These are phyloP conservation scores for Boletus sp. DNA, from an alignment of 1,284 basidiomycete genomes.

Conservation along the genomic window DNA sequence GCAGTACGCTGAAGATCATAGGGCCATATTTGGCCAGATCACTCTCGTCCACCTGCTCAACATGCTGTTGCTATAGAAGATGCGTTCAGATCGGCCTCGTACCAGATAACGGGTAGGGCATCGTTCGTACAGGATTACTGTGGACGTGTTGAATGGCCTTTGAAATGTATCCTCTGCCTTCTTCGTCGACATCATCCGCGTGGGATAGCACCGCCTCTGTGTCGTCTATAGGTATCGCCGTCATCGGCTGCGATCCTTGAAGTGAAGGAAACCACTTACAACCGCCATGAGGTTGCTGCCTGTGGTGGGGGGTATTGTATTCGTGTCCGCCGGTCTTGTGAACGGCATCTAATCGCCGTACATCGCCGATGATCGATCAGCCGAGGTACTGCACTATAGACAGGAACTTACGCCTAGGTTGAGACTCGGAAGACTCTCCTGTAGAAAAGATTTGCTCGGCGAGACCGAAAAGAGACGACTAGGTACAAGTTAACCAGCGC, in stretches of 20 bases:
- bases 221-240: constrained; percentile 46
- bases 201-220: constrained; percentile 54
- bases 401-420: constrained; percentile 17
- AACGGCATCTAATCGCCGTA: constrained; percentile 16
- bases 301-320: constrained; percentile 53
- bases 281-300: constrained; percentile 25
- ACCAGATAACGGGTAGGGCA: neutral
- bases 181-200: constrained; percentile 26
- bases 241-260: neutral
- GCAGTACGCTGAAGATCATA: constrained; percentile 19
- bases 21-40: constrained; percentile 24
- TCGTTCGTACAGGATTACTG: constrained; percentile 15
- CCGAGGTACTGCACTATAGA: neutral
- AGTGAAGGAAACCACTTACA: constrained; percentile 28
- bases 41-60: constrained; percentile 13
- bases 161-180: constrained; percentile 9
- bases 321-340: constrained; percentile 60
- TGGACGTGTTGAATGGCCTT: constrained; percentile 29
- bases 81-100: neutral
- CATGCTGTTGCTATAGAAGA: constrained; percentile 16
- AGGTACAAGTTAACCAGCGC: constrained; percentile 1
- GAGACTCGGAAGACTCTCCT: constrained; percentile 38
- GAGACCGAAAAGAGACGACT: constrained; percentile 66
- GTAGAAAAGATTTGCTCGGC: constrained; percentile 52
- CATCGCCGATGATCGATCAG: constrained; percentile 13